A percentile compares a stretch with the other conserved stretches of the same genome.
Evolutionary conservation across 2,329 filamentous ascomycete genomes (phyloP).

Genomic region (Fusarium sp.): DNA sequence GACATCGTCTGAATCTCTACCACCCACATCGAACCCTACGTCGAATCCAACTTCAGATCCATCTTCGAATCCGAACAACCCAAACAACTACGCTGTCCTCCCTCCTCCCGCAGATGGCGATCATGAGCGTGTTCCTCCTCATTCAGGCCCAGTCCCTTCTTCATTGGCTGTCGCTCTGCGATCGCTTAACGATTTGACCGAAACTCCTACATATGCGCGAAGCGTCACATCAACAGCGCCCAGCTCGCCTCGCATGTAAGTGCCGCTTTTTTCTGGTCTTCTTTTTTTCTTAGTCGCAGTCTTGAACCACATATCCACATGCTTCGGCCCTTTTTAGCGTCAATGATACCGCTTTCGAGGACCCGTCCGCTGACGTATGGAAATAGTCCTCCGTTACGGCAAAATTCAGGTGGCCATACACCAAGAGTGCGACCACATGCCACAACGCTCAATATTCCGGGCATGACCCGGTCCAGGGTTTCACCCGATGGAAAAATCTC

Average conservation of each 20-base stretch:
- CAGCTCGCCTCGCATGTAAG: slow-evolving; percentile 69
- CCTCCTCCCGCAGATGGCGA: slow-evolving; percentile 52
- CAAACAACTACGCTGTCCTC: slow-evolving; percentile 48
- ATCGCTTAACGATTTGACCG: slow-evolving; percentile 58
- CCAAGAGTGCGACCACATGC: slow-evolving; percentile 84
- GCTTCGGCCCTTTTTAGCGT: slow-evolving; percentile 38
- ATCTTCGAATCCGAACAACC: slow-evolving; percentile 41
- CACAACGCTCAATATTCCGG: slow-evolving; percentile 95
- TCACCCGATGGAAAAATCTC: slow-evolving; percentile 96
- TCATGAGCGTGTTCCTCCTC: slow-evolving; percentile 43
- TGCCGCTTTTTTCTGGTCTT: slow-evolving; percentile 31
- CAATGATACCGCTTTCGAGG: slow-evolving; percentile 31
- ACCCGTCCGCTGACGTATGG: slow-evolving; percentile 36
- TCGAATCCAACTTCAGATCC: slow-evolving; percentile 33
- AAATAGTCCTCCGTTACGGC: slow-evolving; percentile 72
- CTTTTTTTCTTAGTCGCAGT: slow-evolving; percentile 24
- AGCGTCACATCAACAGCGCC: slow-evolving; percentile 69
- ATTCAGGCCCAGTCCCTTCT: slow-evolving; percentile 38
- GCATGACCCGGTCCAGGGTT: slow-evolving; percentile 92
- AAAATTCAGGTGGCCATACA: slow-evolving; percentile 80
- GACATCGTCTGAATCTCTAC: slow-evolving; percentile 37
- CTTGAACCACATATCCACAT: slow-evolving; percentile 37
- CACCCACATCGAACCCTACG: slow-evolving; percentile 35
- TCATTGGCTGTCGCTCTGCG: slow-evolving; percentile 57
- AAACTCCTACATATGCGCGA: slow-evolving; percentile 66